Evolutionary conservation across 176 grass and related monocot species (phyloP).

Genomic region (Oryza longistaminata): DNA sequence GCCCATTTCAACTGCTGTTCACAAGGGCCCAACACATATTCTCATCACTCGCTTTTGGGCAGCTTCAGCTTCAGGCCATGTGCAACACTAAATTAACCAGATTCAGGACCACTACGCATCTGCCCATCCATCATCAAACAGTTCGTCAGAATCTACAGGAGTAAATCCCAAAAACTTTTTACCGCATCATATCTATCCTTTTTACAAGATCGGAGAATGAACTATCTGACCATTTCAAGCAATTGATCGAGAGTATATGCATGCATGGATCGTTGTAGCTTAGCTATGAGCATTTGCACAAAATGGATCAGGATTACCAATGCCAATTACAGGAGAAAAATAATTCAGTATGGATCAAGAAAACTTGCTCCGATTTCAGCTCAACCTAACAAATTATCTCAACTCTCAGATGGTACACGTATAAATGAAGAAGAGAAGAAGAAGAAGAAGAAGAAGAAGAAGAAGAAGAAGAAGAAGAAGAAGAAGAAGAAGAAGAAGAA

Average conservation of each 20-base stretch:
- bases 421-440: not conserved
- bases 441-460: not conserved
- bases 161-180: not conserved
- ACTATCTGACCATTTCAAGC: not conserved
- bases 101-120: not conserved
- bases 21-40: not conserved
- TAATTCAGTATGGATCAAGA: not conserved
- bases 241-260: not conserved
- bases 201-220: not conserved
- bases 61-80: not conserved
- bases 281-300: not conserved
- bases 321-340: not conserved
- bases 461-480: not conserved
- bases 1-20: not conserved
- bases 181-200: not conserved
- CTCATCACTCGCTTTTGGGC: not conserved
- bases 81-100: not conserved
- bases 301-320: constrained; percentile 13
- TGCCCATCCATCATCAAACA: not conserved
- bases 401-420: not conserved
- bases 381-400: not conserved
- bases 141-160: not conserved
- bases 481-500: not conserved
- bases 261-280: not conserved
- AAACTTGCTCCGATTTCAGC: constrained; percentile 4